phyloP scores from a whole-genome alignment of 495 filamentous ascomycete genomes.

The Penicillium samsonianum region DNA sequence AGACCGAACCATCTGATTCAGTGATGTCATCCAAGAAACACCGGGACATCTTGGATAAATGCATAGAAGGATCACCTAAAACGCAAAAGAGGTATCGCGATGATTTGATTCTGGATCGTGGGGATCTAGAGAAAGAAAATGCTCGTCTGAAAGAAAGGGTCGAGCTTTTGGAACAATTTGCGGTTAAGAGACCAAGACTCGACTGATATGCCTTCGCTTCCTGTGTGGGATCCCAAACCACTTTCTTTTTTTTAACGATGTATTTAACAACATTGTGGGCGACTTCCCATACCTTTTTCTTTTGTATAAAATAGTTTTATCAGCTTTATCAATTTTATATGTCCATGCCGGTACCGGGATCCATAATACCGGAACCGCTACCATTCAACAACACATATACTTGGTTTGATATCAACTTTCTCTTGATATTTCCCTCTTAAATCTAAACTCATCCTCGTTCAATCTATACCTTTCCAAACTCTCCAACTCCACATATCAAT shows the following conservation, averaged over 20 bases:
- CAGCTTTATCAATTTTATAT: background rate
- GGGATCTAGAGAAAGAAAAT: background rate
- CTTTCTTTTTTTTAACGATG: background rate
- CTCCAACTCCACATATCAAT: background rate
- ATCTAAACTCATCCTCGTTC: background rate
- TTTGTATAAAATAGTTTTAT: background rate
- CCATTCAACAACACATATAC: background rate
- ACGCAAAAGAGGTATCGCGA: background rate
- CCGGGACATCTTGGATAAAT: background rate
- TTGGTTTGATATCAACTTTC: background rate
- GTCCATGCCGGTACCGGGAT: constrained; percentile 15
- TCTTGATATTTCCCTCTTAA: background rate
- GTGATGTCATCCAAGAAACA: background rate
- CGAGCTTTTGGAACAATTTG: background rate
- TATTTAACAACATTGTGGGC: background rate
- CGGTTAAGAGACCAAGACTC: background rate
- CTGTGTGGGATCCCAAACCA: background rate
- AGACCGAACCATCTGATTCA: background rate
- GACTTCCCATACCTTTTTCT: background rate
- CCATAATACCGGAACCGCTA: constrained; percentile 3
- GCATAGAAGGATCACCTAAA: background rate
- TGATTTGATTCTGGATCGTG: background rate
- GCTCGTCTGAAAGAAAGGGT: constrained; percentile 1
- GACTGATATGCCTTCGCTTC: background rate
- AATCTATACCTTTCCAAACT: background rate